Evolutionary conservation across 2,329 filamentous ascomycete species (phyloP).

Genomic region (Penicillium brevicompactum): DNA sequence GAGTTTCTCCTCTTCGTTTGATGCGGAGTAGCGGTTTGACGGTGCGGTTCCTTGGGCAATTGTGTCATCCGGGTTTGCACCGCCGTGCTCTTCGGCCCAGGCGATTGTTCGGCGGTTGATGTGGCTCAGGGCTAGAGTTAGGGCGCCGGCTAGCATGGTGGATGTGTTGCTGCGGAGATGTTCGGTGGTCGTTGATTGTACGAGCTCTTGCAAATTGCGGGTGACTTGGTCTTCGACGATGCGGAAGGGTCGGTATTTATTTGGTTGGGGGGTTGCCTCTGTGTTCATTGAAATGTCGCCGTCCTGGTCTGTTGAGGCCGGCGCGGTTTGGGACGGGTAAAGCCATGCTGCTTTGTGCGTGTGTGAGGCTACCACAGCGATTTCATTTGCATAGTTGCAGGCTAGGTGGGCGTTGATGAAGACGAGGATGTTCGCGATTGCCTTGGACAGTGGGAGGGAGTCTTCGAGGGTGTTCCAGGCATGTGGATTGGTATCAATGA

Average conservation of each 20-base stretch:
- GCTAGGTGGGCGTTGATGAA: slow-evolving; percentile 97
- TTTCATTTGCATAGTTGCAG: slow-evolving; percentile 89
- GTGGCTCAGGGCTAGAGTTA: slow-evolving; percentile 85
- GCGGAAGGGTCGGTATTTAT: slow-evolving; percentile 92
- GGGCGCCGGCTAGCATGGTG: slow-evolving; percentile 85
- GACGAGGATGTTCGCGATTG: slow-evolving; percentile 85
- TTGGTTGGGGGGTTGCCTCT: slow-evolving; percentile 55
- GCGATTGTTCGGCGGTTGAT: slow-evolving; percentile 80
- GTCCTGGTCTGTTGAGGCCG: slow-evolving; percentile 32
- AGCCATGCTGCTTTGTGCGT: slow-evolving; percentile 85
- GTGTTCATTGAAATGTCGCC: slow-evolving; percentile 64
- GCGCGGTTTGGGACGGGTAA: slow-evolving; percentile 62
- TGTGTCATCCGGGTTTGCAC: slow-evolving; percentile 38
- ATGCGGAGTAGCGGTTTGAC: slow-evolving; percentile 23
- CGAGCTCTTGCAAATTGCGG: slow-evolving; percentile 70
- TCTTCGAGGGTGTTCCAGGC: slow-evolving; percentile 81
- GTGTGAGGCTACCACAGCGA: slow-evolving; percentile 89
- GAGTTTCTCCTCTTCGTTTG: slow-evolving; percentile 49
- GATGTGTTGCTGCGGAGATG: slow-evolving; percentile 67
- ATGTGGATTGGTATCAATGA: slow-evolving; percentile 95
- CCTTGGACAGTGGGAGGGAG: slow-evolving; percentile 77
- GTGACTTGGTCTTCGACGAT: slow-evolving; percentile 82
- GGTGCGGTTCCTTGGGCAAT: slow-evolving; percentile 39
- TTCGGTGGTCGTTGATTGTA: slow-evolving; percentile 65
- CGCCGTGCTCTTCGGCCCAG: slow-evolving; percentile 60